Percentiles rank a stretch among this genome's conserved stretches.
These are phyloP conservation scores for Zygoascus meyerae DNA, from an alignment of 1,139 yeast genomes.

Conservation along the genomic window DNA sequence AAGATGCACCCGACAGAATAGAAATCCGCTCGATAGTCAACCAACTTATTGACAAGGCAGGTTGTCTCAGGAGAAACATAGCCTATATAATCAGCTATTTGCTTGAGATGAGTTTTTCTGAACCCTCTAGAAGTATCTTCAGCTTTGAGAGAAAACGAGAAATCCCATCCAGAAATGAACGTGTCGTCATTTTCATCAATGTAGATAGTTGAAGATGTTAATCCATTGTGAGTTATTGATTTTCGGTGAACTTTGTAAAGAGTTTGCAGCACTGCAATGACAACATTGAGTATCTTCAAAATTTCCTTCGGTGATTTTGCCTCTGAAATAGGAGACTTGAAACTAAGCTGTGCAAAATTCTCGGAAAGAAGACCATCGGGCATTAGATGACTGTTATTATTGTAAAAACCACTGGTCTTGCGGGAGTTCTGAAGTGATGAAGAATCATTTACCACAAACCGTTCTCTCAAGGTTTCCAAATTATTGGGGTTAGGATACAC, in stretches of 20 bases:
- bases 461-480: slow-evolving; percentile 24
- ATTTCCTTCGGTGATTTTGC: slow-evolving; percentile 24
- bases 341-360: not conserved
- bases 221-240: slow-evolving; percentile 48
- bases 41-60: slow-evolving; percentile 39
- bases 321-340: not conserved
- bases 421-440: not conserved
- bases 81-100: slow-evolving; percentile 40
- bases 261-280: slow-evolving; percentile 36
- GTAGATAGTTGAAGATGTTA: slow-evolving; percentile 40
- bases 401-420: not conserved
- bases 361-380: slow-evolving; percentile 1
- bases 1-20: slow-evolving; percentile 48
- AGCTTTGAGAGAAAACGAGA: slow-evolving; percentile 40
- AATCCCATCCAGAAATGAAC: slow-evolving; percentile 48
- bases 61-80: slow-evolving; percentile 51
- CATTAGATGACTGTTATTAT: not conserved
- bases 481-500: slow-evolving; percentile 22
- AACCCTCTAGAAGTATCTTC: slow-evolving; percentile 40
- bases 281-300: slow-evolving; percentile 35
- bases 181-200: slow-evolving; percentile 35
- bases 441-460: slow-evolving; percentile 12
- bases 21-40: slow-evolving; percentile 48
- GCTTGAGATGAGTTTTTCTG: slow-evolving; percentile 27
- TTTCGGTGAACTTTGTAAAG: slow-evolving; percentile 39